Conservation (phyloP, 345 rosid genomes). For the Alliaria petiolata region DNA sequence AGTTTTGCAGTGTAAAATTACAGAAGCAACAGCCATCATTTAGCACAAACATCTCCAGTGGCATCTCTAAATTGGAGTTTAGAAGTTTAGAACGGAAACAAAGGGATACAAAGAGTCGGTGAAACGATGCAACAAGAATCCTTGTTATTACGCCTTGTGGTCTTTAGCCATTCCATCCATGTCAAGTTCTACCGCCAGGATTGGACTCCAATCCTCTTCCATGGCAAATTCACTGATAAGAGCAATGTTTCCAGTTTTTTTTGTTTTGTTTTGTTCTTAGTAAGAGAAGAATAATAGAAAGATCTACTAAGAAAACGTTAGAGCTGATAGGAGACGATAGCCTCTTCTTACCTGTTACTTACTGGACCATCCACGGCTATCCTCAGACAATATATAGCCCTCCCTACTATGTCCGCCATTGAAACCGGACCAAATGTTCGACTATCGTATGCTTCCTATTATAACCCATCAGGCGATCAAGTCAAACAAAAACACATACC, state of each 20-base stretch:
- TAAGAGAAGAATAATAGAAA: not conserved
- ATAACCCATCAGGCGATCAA: not conserved
- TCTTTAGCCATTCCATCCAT: conserved; percentile 81
- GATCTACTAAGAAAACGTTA: not conserved
- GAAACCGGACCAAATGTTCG: conserved; percentile 85
- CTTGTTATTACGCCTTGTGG: conserved; percentile 51
- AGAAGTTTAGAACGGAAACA: conserved; percentile 17
- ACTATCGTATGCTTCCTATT: conserved; percentile 89
- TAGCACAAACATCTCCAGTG: conserved; percentile 14
- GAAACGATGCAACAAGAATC: not conserved
- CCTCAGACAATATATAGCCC: conserved; percentile 79
- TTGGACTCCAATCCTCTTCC: conserved; percentile 64
- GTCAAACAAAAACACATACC: not conserved
- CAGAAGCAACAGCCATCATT: conserved; percentile 8
- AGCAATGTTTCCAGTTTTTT: too few relatives aligned
- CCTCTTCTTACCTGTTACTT: conserved; percentile 64
- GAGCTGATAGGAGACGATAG: not conserved
- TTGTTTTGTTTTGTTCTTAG: not conserved
- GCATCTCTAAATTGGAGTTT: conserved; percentile 13
- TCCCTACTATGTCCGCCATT: conserved; percentile 67
- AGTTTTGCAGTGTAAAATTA: too few relatives aligned
- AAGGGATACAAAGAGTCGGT: not conserved
- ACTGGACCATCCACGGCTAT: conserved; percentile 94
- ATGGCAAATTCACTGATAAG: conserved; percentile 55
- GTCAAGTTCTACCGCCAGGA: conserved; percentile 79